These are phyloP conservation scores for Babesia bigemina DNA, from an alignment of 169 alveolate species.

Conservation along the genomic window DNA sequence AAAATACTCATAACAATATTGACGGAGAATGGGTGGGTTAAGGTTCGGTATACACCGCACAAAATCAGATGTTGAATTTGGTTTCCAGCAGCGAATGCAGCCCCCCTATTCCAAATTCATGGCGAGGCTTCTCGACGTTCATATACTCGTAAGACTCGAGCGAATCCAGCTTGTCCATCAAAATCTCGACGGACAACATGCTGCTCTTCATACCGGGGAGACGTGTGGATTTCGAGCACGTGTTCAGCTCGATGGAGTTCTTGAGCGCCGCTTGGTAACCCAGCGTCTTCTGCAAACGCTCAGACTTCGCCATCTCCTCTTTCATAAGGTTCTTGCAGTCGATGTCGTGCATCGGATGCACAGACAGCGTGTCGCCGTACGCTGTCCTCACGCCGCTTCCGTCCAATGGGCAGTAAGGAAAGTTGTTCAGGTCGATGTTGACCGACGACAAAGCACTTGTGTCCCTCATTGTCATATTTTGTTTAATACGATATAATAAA, in stretches of 20 bases:
- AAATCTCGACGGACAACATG: constrained; percentile 65
- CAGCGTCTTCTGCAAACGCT: constrained; percentile 37
- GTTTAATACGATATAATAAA: background rate
- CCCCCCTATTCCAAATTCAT: constrained; percentile 64
- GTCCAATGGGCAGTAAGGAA: constrained; percentile 52
- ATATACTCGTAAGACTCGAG: constrained; percentile 63
- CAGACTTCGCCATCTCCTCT: constrained; percentile 22
- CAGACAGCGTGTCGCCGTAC: constrained; percentile 9
- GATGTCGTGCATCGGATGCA: constrained; percentile 50
- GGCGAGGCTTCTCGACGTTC: constrained; percentile 63
- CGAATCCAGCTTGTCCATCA: constrained; percentile 65
- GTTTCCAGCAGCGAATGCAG: constrained; percentile 58
- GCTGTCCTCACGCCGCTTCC: constrained; percentile 36
- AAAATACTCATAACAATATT: too few species aligned
- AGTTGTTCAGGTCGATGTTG: constrained; percentile 51
- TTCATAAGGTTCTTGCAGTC: constrained; percentile 54
- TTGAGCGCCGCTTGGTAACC: constrained; percentile 61
- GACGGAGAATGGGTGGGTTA: too few species aligned
- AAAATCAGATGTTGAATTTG: constrained; percentile 26
- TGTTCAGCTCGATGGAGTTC: constrained; percentile 57
- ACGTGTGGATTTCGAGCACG: constrained; percentile 63
- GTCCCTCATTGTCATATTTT: background rate
- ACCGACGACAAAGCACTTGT: background rate
- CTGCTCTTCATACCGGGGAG: constrained; percentile 70
- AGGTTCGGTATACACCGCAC: too few species aligned